phyloP scores from a whole-genome alignment of 495 filamentous ascomycete species.

The Choiromyces venosus region DNA sequence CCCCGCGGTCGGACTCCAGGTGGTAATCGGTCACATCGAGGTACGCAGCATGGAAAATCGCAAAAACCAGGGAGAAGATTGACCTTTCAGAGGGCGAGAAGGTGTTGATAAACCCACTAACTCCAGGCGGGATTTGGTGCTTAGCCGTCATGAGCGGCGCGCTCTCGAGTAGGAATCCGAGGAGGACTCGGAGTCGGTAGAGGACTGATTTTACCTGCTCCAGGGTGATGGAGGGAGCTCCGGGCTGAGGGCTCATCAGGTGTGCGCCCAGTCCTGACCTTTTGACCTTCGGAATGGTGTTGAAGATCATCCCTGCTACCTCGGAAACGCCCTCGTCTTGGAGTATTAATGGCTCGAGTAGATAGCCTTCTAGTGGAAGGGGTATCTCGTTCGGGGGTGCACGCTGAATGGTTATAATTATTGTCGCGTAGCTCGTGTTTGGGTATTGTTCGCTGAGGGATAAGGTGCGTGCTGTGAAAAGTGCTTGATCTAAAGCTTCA shows the following conservation, averaged over 20 bases:
- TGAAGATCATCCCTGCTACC: background rate
- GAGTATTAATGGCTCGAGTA: background rate
- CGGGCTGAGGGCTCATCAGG: background rate
- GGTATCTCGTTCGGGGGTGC: background rate
- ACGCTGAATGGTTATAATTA: background rate
- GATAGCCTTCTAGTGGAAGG: background rate
- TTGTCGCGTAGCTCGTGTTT: background rate
- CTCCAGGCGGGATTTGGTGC: background rate
- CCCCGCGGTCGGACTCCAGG: background rate
- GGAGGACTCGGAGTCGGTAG: background rate
- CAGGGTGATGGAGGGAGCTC: background rate
- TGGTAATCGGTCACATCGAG: background rate
- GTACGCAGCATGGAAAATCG: background rate
- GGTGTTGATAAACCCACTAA: background rate
- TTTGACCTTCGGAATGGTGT: background rate
- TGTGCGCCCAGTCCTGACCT: background rate
- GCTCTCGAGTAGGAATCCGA: background rate
- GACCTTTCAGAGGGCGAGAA: background rate
- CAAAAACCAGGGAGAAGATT: background rate
- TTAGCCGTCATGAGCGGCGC: background rate
- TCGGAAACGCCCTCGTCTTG: background rate
- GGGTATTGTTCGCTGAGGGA: background rate
- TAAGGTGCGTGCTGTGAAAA: background rate
- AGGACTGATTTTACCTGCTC: background rate
- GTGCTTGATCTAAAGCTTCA: background rate